Base-by-base conservation (phyloP, 78 protist genomes). In the Dictyostelium intermedium region DNA sequence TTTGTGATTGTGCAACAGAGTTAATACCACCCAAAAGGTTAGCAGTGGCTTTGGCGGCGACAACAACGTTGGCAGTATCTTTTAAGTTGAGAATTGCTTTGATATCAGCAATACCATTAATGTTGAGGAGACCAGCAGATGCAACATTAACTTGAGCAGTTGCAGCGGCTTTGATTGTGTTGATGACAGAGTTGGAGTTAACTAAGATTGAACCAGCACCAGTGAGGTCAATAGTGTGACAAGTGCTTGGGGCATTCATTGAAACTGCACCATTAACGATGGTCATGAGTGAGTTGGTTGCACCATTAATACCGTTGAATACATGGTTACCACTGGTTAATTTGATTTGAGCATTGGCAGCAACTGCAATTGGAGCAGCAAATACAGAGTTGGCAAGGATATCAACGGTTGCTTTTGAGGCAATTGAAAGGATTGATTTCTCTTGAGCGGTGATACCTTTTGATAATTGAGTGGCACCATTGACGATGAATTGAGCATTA, bases 21-120 rank as follows among this genome's bases (percentile, higher is more conserved):
- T 43, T 85, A 32, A 85, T 30, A 85, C 91, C 91, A 85, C 91
- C 91, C 5, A 53, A 32, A 2, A 85, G 18, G 63, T 85, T 74
- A 34, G 83, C 91, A 74, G 30, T 37, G 0, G 84, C 41, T 18
- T 74, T 53, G 41, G 76, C 20, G 5, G 78, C 43, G 23, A 74
- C 30, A n/a, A 85, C n/a, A 50, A 85, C 14, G 35, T 32, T 13
- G 11, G 91, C 25, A 13, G 32, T 43, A 53, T 85, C 79, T 13
- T 47, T 47, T 11, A 85, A 39, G 74, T 85, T 85, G n/a, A 83
- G 25, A 2, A 35, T 83, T 5, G 69, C 18, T 9, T n/a, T 74
- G 25, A 63, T 27, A 37, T 74, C 43, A 66, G 91, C 91, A 2
- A 7, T 74, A 20, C 30, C 41, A 47, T 35, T 25, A 14, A 85